These are phyloP conservation scores for Dichotomocladium elegans DNA, from an alignment of 371 early-diverging fungal species.

Conservation along the genomic window DNA sequence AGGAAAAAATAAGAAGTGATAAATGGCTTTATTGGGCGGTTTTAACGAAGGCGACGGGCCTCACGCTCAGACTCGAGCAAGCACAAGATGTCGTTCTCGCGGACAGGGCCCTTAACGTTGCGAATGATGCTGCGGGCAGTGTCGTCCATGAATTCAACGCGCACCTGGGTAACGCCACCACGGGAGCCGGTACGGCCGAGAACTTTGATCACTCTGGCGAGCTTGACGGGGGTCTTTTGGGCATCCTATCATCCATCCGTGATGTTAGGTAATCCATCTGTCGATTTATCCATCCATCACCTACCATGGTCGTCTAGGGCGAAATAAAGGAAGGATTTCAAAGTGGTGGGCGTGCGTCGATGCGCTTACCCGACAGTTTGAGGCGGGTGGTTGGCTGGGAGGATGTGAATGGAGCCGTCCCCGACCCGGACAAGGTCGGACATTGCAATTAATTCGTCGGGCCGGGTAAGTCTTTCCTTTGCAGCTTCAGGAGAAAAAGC, in stretches of 20 bases:
- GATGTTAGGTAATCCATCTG: not conserved
- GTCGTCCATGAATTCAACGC: conserved; percentile 98
- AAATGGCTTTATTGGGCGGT: not conserved
- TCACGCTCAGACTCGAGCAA: conserved; percentile 99
- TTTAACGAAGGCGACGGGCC: conserved; percentile 97
- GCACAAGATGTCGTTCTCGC: conserved; percentile 94
- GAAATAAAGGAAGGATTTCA: not conserved
- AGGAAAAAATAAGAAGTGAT: not conserved
- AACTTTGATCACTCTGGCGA: conserved; percentile 93
- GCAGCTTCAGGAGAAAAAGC: no score
- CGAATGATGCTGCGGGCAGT: conserved; percentile 94
- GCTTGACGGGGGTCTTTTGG: conserved; percentile 80
- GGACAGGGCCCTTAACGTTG: conserved; percentile 98
- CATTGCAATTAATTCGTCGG: no score
- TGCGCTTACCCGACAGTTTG: no score
- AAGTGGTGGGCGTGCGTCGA: no score
- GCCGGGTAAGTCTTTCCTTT: no score
- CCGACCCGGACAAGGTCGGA: no score
- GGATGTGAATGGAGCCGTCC: no score
- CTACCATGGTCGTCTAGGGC: not conserved
- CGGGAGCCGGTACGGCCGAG: conserved; percentile 99
- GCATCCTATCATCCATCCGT: conserved; percentile 40
- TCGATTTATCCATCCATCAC: not conserved
- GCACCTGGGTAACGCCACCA: conserved; percentile 98
- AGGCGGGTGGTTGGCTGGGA: no score